A percentile compares a stretch with the other conserved stretches of the same genome.
Conservation (phyloP, 2,329 filamentous ascomycete genomes). For the Paraphaeosphaeria minitans region DNA sequence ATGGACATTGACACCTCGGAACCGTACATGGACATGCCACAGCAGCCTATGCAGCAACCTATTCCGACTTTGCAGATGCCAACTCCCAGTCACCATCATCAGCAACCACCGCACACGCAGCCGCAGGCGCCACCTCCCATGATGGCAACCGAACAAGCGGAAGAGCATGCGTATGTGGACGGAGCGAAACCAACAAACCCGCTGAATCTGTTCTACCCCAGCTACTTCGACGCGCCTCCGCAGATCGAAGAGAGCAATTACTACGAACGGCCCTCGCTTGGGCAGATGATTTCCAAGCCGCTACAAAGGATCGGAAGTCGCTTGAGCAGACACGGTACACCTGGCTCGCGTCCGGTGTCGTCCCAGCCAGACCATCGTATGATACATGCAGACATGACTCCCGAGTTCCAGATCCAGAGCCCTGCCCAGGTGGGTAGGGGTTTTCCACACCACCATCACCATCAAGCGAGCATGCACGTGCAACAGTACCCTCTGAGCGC, state of each 20-base stretch:
- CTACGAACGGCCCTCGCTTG: slow-evolving; percentile 42
- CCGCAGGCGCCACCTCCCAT: slow-evolving; percentile 26
- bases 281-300: slow-evolving; percentile 43
- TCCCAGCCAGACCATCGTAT: slow-evolving; percentile 29
- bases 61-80: slow-evolving; percentile 34
- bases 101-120: slow-evolving; percentile 15
- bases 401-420: slow-evolving; percentile 31
- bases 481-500: background rate
- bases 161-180: slow-evolving; percentile 29
- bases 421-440: slow-evolving; percentile 28
- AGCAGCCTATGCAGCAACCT: slow-evolving; percentile 36
- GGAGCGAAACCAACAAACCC: slow-evolving; percentile 38
- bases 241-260: slow-evolving; percentile 45
- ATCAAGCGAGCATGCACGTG: slow-evolving; percentile 8
- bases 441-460: slow-evolving; percentile 16
- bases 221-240: slow-evolving; percentile 42
- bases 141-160: slow-evolving; percentile 28
- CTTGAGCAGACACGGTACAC: slow-evolving; percentile 31
- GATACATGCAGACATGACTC: slow-evolving; percentile 24
- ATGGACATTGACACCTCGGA: slow-evolving; percentile 44
- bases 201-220: slow-evolving; percentile 40
- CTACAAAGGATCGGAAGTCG: slow-evolving; percentile 40
- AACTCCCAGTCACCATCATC: slow-evolving; percentile 22
- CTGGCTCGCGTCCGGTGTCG: slow-evolving; percentile 31
- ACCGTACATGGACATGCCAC: slow-evolving; percentile 34